Percentiles rank a stretch among this genome's conserved stretches.
These are phyloP conservation scores for Acanthamoeba rhysodes DNA, from an alignment of 208 protist genomes.

Conservation along the genomic window DNA sequence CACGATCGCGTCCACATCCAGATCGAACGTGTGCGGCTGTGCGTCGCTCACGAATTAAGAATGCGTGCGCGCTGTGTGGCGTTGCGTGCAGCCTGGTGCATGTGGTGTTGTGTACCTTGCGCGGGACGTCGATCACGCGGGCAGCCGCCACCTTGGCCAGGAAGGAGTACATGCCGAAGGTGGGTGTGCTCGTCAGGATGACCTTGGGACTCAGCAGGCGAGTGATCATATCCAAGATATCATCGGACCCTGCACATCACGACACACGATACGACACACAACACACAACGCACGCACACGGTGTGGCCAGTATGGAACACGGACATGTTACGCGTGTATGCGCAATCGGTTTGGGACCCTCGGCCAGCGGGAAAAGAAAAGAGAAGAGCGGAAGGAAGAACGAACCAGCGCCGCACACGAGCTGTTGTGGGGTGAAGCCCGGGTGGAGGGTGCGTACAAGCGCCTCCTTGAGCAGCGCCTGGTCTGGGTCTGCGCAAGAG, in stretches of 20 bases:
- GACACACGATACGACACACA: too few species aligned
- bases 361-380: background rate
- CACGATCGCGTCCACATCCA: slow-evolving; percentile 58
- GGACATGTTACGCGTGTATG: too few species aligned
- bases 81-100: background rate
- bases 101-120: background rate
- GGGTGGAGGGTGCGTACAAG: slow-evolving; percentile 22
- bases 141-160: slow-evolving; percentile 41
- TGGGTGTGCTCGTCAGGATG: slow-evolving; percentile 76
- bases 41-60: background rate
- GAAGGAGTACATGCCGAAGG: slow-evolving; percentile 83
- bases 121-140: slow-evolving; percentile 41
- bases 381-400: background rate
- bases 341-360: background rate
- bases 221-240: slow-evolving; percentile 84
- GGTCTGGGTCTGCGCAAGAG: slow-evolving; percentile 13
- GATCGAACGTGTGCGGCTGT: slow-evolving; percentile 41
- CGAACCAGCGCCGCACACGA: slow-evolving; percentile 21
- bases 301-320: too few species aligned
- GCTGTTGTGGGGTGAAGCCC: slow-evolving; percentile 13
- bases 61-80: background rate
- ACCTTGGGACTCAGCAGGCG: slow-evolving; percentile 45
- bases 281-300: background rate
- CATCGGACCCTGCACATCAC: slow-evolving; percentile 59
- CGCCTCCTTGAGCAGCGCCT: slow-evolving; percentile 61